Evolutionary conservation across 306 rosid species (phyloP).

Genomic region (Malus fusca): DNA sequence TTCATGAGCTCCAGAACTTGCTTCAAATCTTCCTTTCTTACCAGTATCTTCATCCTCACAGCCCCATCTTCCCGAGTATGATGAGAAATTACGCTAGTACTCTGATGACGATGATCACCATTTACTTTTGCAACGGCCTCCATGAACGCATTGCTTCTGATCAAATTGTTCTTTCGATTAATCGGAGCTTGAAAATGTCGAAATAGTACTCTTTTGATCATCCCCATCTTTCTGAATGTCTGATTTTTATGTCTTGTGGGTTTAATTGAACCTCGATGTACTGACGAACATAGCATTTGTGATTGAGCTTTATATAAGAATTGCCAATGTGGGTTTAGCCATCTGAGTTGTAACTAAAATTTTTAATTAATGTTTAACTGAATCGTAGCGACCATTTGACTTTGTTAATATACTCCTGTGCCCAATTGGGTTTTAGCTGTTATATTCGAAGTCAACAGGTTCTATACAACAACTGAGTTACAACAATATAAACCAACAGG

Average conservation of each 20-base stretch:
- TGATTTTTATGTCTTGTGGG: not conserved
- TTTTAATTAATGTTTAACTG: not conserved
- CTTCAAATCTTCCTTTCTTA: constrained; percentile 39
- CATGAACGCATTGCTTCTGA: not conserved
- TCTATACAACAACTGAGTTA: not conserved
- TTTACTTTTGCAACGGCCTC: constrained; percentile 22
- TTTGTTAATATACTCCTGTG: not conserved
- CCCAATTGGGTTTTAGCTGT: not conserved
- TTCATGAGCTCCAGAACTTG: constrained; percentile 32
- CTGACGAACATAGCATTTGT: not conserved
- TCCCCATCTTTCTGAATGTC: constrained; percentile 20
- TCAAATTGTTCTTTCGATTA: constrained; percentile 4
- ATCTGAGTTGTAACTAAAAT: not conserved
- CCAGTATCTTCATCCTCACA: constrained; percentile 48
- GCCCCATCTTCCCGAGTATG: constrained; percentile 34
- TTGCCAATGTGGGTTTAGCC: not conserved
- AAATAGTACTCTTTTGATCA: constrained; percentile 23
- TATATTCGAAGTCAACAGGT: not conserved
- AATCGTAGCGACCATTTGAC: not conserved
- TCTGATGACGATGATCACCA: not conserved
- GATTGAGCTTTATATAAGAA: constrained; percentile 2
- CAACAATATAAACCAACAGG: not conserved
- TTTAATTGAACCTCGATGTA: not conserved
- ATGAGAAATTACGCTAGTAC: constrained; percentile 19
- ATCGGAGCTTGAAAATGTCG: constrained; percentile 14